A percentile compares a stretch with the other conserved stretches of the same genome.
phyloP scores from a whole-genome alignment of 371 early-diverging fungal species.

The Quaeritorhiza haematococci region DNA sequence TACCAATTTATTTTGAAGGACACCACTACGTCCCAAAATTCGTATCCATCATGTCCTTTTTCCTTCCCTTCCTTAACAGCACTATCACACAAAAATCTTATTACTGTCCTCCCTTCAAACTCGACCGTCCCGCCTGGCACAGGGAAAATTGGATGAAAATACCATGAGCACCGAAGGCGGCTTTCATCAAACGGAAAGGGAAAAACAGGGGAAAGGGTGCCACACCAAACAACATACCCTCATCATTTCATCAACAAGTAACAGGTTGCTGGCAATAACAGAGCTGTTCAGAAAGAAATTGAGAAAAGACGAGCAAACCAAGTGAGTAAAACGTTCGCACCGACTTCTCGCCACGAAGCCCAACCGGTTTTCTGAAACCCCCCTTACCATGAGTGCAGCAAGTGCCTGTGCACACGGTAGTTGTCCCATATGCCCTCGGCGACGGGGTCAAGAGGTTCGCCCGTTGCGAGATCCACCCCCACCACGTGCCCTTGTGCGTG shows the following conservation, averaged over 20 bases:
- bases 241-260: slow-evolving; percentile 99
- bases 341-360: not conserved
- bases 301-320: slow-evolving; percentile 6
- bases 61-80: too few species aligned
- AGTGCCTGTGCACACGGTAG: slow-evolving; percentile 93
- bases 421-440: slow-evolving; percentile 97
- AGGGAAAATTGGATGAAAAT: not conserved
- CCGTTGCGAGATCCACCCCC: slow-evolving; percentile 92
- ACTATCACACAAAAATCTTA: not conserved
- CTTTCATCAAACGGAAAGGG: too few species aligned
- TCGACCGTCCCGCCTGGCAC: not conserved
- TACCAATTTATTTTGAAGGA: too few species aligned
- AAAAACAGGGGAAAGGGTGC: too few species aligned
- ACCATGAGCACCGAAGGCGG: not conserved
- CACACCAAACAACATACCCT: slow-evolving; percentile 44
- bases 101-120: not conserved
- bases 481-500: slow-evolving; percentile 82
- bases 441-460: slow-evolving; percentile 90
- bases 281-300: slow-evolving; percentile 34
- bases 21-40: too few species aligned
- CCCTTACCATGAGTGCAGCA: slow-evolving; percentile 82
- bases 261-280: slow-evolving; percentile 95
- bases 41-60: too few species aligned
- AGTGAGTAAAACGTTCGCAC: slow-evolving; percentile 6
- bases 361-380: not conserved